Evolutionary conservation across 768 basidiomycete genomes (phyloP), one percentile per base, ranked within the genome.

Genomic region (Pisolithus tinctorius): DNA sequence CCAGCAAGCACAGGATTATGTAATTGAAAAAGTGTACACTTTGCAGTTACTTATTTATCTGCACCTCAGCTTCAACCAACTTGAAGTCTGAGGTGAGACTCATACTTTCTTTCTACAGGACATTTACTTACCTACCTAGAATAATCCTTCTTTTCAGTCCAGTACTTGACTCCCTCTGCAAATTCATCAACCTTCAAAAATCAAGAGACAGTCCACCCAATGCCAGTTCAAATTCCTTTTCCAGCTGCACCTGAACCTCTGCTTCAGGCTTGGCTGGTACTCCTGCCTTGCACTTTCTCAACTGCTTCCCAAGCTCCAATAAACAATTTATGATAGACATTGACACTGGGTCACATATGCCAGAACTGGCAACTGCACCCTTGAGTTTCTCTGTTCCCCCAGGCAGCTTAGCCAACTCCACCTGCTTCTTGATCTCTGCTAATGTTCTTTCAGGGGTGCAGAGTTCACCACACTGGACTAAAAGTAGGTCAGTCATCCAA

Each of bases 301-400:
- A 39, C 0, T 0, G 3, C 17, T 38, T 48, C 2, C 25, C 14
- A 9, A 23, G 11, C 0, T 38, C 17, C 37, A 20, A 20, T 20
- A 20, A 20, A 20, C 2, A 2, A 2, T 20, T 20, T 20, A 20
- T 20, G 20, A 20, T 20, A 20, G 20, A 20, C 20, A 20, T 20
- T 20, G 49, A 47, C 2, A 25, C 0, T 8, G 38, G 16, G 37
- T 55, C 53, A 26, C 20, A 38, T 20, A 20, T 20, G 20, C 20
- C 20, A 20, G 20, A 20, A 20, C 20, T 20, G 20, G 20, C 20
- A 8, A 51, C 7, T 2, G 45, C 53, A 6, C 38, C 47, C 16
- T 54, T 46, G 7, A 51, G 20, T 43, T 54, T 54, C 9, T 40
- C 38, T 14, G 49, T 29, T 13, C 26, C 53, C 5, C 53, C 53